Evolutionary conservation across 129 eudicot genomes (phyloP).

Genomic region (Rutidosis leptorrhynchoides): DNA sequence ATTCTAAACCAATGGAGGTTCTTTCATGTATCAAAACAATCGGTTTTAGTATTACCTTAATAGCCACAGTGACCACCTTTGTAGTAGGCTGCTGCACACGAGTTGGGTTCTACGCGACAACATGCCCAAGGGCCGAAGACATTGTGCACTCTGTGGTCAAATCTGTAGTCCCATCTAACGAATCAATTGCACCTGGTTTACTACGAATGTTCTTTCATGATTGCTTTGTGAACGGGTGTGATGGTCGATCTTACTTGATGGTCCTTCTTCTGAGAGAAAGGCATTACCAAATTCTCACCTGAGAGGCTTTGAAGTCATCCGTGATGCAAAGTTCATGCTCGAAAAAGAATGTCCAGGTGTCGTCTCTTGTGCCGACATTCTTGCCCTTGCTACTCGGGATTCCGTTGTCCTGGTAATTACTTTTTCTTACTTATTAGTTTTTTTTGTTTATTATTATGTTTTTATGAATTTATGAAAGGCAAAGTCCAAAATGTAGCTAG

Average conservation of each 20-base stretch:
- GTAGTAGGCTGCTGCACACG: constrained; percentile 29
- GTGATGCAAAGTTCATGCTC: constrained; percentile 56
- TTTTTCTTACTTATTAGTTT: too few species aligned
- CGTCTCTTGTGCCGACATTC: constrained; percentile 93
- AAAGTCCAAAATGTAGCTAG: too few species aligned
- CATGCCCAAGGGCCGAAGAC: constrained; percentile 42
- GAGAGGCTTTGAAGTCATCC: constrained; percentile 77
- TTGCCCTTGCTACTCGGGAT: constrained; percentile 78
- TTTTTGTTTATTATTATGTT: too few species aligned
- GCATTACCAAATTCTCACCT: constrained; percentile 61
- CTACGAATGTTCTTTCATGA: constrained; percentile 52
- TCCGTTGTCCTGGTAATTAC: constrained; percentile 53
- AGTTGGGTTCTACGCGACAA: constrained; percentile 39
- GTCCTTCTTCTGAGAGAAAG: constrained; percentile 48
- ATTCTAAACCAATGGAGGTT: constrained; percentile 7
- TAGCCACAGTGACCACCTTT: constrained; percentile 14
- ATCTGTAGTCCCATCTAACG: constrained; percentile 29
- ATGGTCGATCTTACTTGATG: constrained; percentile 77
- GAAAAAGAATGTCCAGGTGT: constrained; percentile 65
- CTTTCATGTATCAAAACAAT: background rate
- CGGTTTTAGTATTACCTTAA: constrained; percentile 19
- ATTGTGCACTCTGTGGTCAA: constrained; percentile 36
- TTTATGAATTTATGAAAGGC: too few species aligned
- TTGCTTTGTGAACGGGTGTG: constrained; percentile 74
- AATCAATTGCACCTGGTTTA: constrained; percentile 37